Conservation (phyloP, 2,329 filamentous ascomycete species). For the Xylariomycetidae sp. region DNA sequence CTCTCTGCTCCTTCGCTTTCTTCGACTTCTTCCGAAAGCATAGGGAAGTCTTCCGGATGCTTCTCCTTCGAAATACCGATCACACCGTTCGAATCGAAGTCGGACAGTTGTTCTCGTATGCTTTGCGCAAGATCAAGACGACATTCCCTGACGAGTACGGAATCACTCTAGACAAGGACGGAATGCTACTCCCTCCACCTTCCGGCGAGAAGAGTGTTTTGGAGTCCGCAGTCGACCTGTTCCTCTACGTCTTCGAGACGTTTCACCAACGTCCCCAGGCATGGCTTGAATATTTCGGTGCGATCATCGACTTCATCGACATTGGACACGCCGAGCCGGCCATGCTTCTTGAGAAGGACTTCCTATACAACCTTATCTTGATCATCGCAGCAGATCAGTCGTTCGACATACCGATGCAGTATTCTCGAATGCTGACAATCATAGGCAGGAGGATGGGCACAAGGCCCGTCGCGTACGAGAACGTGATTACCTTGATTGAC, state of each 20-base stretch:
- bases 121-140: conserved; percentile 47
- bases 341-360: conserved; percentile 54
- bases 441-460: conserved; percentile 43
- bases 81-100: conserved; percentile 46
- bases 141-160: conserved; percentile 43
- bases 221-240: conserved; percentile 35
- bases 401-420: conserved; percentile 48
- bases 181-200: conserved; percentile 2
- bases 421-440: conserved; percentile 46
- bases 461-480: conserved; percentile 48
- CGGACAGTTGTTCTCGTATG: conserved; percentile 44
- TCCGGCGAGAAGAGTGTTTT: conserved; percentile 28
- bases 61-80: conserved; percentile 59
- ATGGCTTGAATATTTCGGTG: conserved; percentile 72
- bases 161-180: conserved; percentile 19
- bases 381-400: conserved; percentile 55
- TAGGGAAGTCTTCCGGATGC: conserved; percentile 52
- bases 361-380: conserved; percentile 51
- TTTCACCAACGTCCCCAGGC: conserved; percentile 57
- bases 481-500: conserved; percentile 45
- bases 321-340: conserved; percentile 54
- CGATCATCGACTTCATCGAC: conserved; percentile 60
- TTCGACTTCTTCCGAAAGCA: conserved; percentile 55
- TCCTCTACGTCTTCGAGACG: conserved; percentile 54
- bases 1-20: conserved; percentile 51